Conservation (phyloP, 208 protist species). For the Porcisia hertigi region DNA sequence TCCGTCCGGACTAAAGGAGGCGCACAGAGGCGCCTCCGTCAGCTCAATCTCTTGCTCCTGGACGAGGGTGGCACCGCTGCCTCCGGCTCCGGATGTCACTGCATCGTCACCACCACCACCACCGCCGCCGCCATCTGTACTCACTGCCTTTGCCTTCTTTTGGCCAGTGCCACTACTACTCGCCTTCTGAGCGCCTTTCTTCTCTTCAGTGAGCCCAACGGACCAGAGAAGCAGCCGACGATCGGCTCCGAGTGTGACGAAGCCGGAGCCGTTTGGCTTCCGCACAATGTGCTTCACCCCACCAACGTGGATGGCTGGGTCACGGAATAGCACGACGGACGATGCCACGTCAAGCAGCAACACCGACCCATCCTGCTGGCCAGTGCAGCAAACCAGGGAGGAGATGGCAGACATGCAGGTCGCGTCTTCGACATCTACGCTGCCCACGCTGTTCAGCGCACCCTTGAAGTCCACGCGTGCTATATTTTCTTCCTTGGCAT, state of each 20-base stretch:
- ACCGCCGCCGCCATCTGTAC: neutral
- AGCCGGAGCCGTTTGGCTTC: slow-evolving; percentile 62
- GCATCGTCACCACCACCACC: slow-evolving; percentile 4
- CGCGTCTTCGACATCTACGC: slow-evolving; percentile 56
- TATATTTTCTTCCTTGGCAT: slow-evolving; percentile 73
- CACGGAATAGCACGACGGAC: slow-evolving; percentile 80
- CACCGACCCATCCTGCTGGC: slow-evolving; percentile 70
- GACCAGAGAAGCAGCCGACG: slow-evolving; percentile 86
- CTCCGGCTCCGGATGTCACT: neutral
- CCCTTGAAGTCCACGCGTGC: slow-evolving; percentile 52
- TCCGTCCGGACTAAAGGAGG: slow-evolving; percentile 81
- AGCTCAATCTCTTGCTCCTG: slow-evolving; percentile 91
- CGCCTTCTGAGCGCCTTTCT: neutral
- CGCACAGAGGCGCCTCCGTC: slow-evolving; percentile 91
- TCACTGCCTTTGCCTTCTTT: slow-evolving; percentile 13
- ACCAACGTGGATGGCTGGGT: slow-evolving; percentile 83
- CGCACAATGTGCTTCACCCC: slow-evolving; percentile 66
- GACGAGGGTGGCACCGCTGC: slow-evolving; percentile 44
- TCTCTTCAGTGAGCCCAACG: slow-evolving; percentile 53
- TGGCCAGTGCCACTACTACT: neutral
- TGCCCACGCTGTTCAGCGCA: slow-evolving; percentile 51
- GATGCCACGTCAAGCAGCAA: slow-evolving; percentile 69
- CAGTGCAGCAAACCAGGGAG: slow-evolving; percentile 71
- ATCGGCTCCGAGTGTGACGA: slow-evolving; percentile 80
- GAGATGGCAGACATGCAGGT: slow-evolving; percentile 69